Conservation (phyloP, 2,329 filamentous ascomycete species). For the Diaporthe destruens region DNA sequence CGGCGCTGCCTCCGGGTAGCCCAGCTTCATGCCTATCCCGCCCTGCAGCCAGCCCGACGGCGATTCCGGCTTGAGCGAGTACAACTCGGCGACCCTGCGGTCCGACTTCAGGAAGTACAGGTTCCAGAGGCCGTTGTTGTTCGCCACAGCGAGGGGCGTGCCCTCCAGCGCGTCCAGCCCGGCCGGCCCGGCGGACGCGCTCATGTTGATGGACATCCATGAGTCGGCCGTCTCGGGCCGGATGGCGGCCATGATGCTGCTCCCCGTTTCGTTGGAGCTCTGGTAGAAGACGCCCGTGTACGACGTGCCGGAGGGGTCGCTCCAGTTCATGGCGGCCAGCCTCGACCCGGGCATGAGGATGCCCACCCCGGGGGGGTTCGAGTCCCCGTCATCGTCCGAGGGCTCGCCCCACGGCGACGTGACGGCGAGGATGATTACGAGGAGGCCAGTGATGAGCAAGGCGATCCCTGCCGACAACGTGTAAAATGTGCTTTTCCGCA, state of each 20-base stretch:
- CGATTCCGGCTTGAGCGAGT: conserved; percentile 24
- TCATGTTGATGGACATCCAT: conserved; percentile 36
- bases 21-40: conserved; percentile 24
- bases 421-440: conserved; percentile 34
- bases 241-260: conserved; percentile 32
- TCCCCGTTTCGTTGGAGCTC: conserved; percentile 22
- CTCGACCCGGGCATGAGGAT: conserved; percentile 31
- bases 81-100: conserved; percentile 39
- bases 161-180: conserved; percentile 39
- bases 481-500: conserved; percentile 35
- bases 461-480: conserved; percentile 27
- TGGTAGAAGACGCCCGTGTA: conserved; percentile 40
- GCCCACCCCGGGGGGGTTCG: neutral
- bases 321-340: conserved; percentile 39
- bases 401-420: neutral
- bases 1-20: conserved; percentile 18
- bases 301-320: conserved; percentile 14
- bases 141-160: conserved; percentile 39
- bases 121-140: conserved; percentile 40
- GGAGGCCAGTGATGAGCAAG: conserved; percentile 31
- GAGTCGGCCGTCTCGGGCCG: neutral
- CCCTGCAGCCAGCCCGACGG: conserved; percentile 35
- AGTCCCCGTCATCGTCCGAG: neutral
- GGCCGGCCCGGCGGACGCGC: conserved; percentile 9
- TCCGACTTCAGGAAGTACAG: conserved; percentile 40